Evolutionary conservation across 495 filamentous ascomycete species (phyloP).

Genomic region (Pyrenula massariospora): DNA sequence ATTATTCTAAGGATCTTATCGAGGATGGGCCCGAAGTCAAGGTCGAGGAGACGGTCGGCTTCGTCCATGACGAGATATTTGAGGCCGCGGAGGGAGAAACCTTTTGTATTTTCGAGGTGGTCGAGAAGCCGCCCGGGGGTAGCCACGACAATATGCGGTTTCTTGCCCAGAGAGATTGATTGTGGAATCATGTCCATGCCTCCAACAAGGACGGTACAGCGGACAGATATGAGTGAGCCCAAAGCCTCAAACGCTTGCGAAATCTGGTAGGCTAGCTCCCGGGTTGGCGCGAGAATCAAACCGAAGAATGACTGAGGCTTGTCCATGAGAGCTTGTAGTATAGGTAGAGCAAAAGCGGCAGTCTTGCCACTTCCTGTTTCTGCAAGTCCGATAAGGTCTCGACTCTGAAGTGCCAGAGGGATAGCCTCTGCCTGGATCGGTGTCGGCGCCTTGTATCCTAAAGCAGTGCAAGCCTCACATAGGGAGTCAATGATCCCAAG

Average conservation of each 20-base stretch:
- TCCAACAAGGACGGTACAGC: slow-evolving; percentile 70
- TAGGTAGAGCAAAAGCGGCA: slow-evolving; percentile 81
- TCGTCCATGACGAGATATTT: slow-evolving; percentile 93
- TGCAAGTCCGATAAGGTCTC: slow-evolving; percentile 85
- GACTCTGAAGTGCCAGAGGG: slow-evolving; percentile 65
- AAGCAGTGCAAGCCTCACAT: slow-evolving; percentile 69
- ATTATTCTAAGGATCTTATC: slow-evolving; percentile 89
- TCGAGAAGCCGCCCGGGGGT: slow-evolving; percentile 86
- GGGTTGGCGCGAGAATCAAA: slow-evolving; percentile 79
- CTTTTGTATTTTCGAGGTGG: slow-evolving; percentile 93
- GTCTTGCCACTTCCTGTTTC: slow-evolving; percentile 95
- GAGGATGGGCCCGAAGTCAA: slow-evolving; percentile 86
- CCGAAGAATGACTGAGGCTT: slow-evolving; percentile 67
- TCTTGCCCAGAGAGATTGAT: slow-evolving; percentile 77
- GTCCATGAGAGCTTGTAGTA: slow-evolving; percentile 77
- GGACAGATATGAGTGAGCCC: slow-evolving; percentile 69
- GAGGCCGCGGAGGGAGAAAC: slow-evolving; percentile 67
- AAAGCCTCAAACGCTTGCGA: slow-evolving; percentile 72
- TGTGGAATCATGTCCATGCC: slow-evolving; percentile 94
- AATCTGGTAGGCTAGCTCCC: slow-evolving; percentile 88
- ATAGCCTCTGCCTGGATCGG: slow-evolving; percentile 69
- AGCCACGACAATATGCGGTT: slow-evolving; percentile 74
- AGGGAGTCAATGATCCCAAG: slow-evolving; percentile 78
- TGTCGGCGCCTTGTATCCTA: slow-evolving; percentile 77
- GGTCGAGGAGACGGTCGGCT: slow-evolving; percentile 81